Evolutionary conservation across 768 basidiomycete genomes (phyloP), one percentile per base, ranked within the genome.

Genomic region (Steccherinum ochraceum): DNA sequence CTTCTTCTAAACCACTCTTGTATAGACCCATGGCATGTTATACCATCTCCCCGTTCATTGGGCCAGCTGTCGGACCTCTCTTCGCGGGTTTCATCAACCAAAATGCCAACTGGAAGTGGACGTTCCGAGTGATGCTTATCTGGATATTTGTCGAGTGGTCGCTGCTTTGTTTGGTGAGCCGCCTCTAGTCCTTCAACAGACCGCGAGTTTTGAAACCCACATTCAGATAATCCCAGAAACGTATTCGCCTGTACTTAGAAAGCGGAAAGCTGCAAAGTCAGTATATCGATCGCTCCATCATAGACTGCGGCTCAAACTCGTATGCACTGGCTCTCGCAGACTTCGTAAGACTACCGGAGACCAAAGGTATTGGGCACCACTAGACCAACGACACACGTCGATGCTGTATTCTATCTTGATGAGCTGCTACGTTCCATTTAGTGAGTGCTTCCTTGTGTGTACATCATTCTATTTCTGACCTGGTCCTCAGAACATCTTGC

Each of bases 51-150:
- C 80, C 81, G 1, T 84, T 84, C 63, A 62, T 83, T 12, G 79
- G 80, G 2, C 78, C 79, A 3, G 72, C 79, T 2, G 56, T 83
- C 60, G 60, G 83, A 57, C 84, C 84, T 4, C 55, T 86, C 26
- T 66, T 85, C 30, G 64, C 75, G 35, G 78, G 84, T 18, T 88
- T 89, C 63, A 84, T 90, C 58, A 87, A 86, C 20, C 58, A 66
- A 78, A 69, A 83, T 56, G 54, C 74, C 1, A 58, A 74, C 43
- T 87, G 86, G 86, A 67, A 85, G 52, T 92, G 89, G 89, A 88
- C 87, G 0, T 93, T 83, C 67, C 80, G 82, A 50, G 66, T 86
- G 13, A 62, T 84, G 51, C 53, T 83, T 1, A 86, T 86, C 19
- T 93, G 89, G 91, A 72, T 77, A 0, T 79, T 77, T 45, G 66